Base-by-base conservation (phyloP, 306 rosid genomes). In the Vigna nakashimae region DNA sequence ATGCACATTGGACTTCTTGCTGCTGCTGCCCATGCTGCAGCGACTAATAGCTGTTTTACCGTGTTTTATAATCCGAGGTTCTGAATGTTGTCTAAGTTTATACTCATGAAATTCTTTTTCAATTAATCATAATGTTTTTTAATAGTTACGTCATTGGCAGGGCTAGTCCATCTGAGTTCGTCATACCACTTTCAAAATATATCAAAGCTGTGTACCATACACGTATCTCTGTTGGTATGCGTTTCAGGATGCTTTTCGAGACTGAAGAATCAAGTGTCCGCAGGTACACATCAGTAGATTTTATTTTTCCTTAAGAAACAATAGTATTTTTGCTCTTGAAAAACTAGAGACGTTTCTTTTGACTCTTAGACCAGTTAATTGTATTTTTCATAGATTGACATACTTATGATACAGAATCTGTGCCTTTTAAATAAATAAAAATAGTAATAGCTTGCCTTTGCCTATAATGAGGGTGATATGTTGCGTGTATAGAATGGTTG, bases 1-100 rank as follows among this genome's bases (percentile, higher is more conserved):
- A 93, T 93, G 98, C 98, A 93, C 70, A 89, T 93, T 74, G 98
- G 97, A 82, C 98, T 93, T 80, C 98, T 93, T 84, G 98, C 98
- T 3, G 98, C 98, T 9, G 98, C 98, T 9, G 98, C 98, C 76
- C 98, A 93, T 87, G 98, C 98, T 52, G 90, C 97, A 58, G 89
- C 98, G 66, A 93, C 98, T 14, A 88, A 93, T 88, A 93, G 97
- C 82, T 89, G 98, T 80, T 93, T 93, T 80, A 93, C 98, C 0
- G 89, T 93, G 69, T 93, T 93, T 78, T 93, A 85, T 82, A 93
- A 93, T 82, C 98, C 98, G 60, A 89, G 98, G 98, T 93, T 81
- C 76, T 63, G 18, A 87, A 60, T 52, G 32, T 8, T 83, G 68
- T 52, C 63, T 67, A 60, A 20, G 45, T 73, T 80, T 80, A 52